Base-by-base conservation (phyloP, 352 stramenopile species). In the Globisporangium radiosum region DNA sequence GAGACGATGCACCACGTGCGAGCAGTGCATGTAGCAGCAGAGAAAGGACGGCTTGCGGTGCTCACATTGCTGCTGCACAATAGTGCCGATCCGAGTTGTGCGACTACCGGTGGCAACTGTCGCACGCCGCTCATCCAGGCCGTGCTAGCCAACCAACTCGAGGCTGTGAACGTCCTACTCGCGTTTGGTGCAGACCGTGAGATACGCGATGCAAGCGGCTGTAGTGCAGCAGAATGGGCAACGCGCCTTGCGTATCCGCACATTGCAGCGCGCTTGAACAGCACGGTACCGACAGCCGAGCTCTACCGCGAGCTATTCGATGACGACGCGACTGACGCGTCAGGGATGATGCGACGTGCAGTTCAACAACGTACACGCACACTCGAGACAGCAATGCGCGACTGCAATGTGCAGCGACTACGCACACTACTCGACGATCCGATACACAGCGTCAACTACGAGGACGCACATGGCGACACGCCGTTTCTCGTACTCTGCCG, bases 111-210 rank as follows among this genome's bases (percentile, higher is more conserved):
- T n/a, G 6, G n/a, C 11, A 45, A 45, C 7, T 66, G 66, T 15
- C 61, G 70, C 13, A 75, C 78, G 5, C 49, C 75, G 13, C 52
- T 89, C 10, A 81, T 85, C 7, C 76, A 89, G 63, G 76, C 78
- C 7, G 63, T 70, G 14, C 62, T 80, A 1, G 71, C 70, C 0
- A 63, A 72, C 10, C 78, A 87, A 38, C 60, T 66, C 19, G 67
- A 78, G 6, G 59, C 70, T 11, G 57, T 70, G 14, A 65, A 61
- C 7, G 65, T 79, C 13, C 56, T 91, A 0, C 44, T 89, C 9
- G 77, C 78, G 0, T 75, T 74, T 54, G 62, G 58, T 7, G 75
- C 75, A 11, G 60, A 64, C n/a, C 75, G 70, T 50, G 19, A 62
- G 19, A 15, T 56, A 9, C 25, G 56, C 11, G 74, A 87, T 53